Evolutionary conservation across 495 filamentous ascomycete genomes (phyloP), one percentile per base, ranked within the genome.

Genomic region (Bombardia bombarda): DNA sequence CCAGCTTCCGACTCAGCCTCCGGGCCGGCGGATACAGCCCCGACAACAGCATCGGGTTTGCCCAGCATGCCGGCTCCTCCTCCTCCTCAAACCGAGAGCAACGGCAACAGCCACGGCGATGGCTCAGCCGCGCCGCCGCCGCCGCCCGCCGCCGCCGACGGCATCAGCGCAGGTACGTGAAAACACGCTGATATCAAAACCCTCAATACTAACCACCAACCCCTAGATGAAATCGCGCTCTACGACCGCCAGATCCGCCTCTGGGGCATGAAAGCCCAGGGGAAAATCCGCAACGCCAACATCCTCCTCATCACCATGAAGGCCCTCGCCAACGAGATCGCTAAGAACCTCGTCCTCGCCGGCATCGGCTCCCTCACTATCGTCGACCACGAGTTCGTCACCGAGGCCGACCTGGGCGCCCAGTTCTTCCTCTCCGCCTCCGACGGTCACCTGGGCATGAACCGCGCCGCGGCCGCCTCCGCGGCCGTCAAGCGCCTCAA

Each of bases 211-310:
- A 22, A 17, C 10, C 2, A 6, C 43, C 24, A 31, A 14, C 7
- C 13, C 32, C 20, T 49, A 93, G 92, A 95, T 67, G 92, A 98
- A 57, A 95, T 97, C 55, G 93, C 93, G 28, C 78, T 98, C 18
- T 98, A 98, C 65, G 92, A 98, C 63, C 83, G 92, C 17, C 92
- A 98, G 62, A 95, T 97, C 55, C 86, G 92, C n/a, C 79, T 98
- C 22, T 98, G 92, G 92, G 92, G 92, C 38, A 84, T 97, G 45
- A 78, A 94, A 57, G 92, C 93, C 5, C 92, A 98, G 61, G 84
- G 62, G 47, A 88, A 86, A 51, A 84, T 95, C 47, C 89, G 92
- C 45, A 87, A 77, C 23, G 87, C 92, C 38, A 89, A 88, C 51
- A 87, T 98, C 53, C 82, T 97, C 42, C 75, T 98, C 9, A 82